A percentile compares a stretch with the other conserved stretches of the same genome.
These are phyloP conservation scores for Perkinsus olseni DNA, from an alignment of 169 alveolate genomes.

Conservation along the genomic window DNA sequence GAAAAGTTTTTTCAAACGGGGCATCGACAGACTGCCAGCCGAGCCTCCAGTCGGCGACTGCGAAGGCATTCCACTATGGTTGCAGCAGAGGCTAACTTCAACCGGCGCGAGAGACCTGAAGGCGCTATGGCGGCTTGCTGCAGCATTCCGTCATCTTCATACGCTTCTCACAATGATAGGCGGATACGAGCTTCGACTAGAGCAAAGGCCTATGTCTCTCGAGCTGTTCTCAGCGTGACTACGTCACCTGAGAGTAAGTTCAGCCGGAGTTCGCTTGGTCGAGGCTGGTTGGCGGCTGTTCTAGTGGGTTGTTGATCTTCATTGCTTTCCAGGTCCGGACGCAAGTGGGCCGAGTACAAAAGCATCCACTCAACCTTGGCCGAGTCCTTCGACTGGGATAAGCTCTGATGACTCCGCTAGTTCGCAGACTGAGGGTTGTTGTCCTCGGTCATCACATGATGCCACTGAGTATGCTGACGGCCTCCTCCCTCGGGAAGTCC, in stretches of 20 bases:
- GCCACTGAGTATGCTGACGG: no score
- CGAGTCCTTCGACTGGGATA: neutral
- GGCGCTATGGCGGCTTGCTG: neutral
- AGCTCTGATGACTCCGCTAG: neutral
- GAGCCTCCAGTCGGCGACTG: no score
- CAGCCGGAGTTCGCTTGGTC: neutral
- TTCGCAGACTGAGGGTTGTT: no score
- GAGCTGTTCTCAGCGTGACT: neutral
- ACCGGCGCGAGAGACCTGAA: no score
- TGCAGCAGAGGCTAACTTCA: no score
- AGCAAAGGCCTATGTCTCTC: neutral
- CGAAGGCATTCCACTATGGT: no score
- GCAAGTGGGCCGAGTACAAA: neutral
- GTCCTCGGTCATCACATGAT: no score
- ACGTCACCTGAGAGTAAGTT: neutral
- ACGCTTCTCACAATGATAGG: neutral
- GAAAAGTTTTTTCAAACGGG: no score
- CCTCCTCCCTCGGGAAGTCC: neutral
- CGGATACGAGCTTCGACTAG: neutral
- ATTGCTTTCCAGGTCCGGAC: neutral
- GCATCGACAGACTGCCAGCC: no score
- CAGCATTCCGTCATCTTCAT: neutral
- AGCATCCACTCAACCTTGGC: neutral
- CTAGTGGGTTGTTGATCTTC: neutral
- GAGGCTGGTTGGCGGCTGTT: neutral